Base-by-base conservation (phyloP, 495 filamentous ascomycete genomes). In the Recurvomyces mirabilis region DNA sequence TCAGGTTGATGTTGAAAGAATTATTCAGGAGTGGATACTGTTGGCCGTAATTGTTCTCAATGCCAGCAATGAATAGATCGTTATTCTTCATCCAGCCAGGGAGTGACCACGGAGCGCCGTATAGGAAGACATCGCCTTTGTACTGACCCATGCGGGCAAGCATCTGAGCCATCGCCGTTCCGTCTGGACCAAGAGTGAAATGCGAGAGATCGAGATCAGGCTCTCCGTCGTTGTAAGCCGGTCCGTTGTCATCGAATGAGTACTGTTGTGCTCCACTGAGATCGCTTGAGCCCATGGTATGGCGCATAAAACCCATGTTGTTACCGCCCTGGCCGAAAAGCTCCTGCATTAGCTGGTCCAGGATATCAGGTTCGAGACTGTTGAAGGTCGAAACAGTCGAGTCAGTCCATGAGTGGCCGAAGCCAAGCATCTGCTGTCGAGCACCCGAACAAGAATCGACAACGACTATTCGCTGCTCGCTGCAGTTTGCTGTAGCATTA, bases 71-170 rank as follows among this genome's bases (percentile, higher is more conserved):
- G 42, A 51, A 41, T 20, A 77, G 59, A 43, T 67, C 67, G 49
- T 77, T 77, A 49, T 73, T 63, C 52, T 77, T 73, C 73, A 77
- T 76, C 73, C 73, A 77, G 0, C 67, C 73, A 0, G 73, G 73
- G 0, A 70, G 58, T 32, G 64, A 68, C 73, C 73, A 77, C 0
- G 70, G 60, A 10, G 70, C 67, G 1, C 72, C 72, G 21, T 75
- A 51, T 24, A 75, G 63, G 60, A 48, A 43, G 23, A 55, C 39
- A 10, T 56, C 51, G 9, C 65, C 49, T 21, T 65, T 60, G 29
- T 65, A 40, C 40, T 33, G 38, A 32, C 64, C 64, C 52, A 75
- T 65, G 19, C 59, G 51, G 0, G 65, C 60, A 28, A 72, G 50
- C 49, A 70, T 51, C 21, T 62, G 49, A 1, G 70, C 71, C 73